Conservation (phyloP, 805 yeast species). For the Yarrowia divulgata region DNA sequence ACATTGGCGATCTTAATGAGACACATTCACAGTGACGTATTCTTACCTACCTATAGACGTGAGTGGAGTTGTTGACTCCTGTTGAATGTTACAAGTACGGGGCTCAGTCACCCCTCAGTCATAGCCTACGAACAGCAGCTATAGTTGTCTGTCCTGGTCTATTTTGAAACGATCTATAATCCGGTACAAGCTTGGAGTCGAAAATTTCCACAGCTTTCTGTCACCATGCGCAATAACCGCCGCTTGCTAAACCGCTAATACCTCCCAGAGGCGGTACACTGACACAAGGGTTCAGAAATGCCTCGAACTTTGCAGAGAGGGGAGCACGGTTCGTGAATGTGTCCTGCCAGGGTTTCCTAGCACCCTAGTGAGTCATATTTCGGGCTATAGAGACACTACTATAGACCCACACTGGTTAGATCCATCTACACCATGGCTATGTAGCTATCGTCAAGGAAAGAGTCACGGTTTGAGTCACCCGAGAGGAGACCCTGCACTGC, state of each 20-base stretch:
- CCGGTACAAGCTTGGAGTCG: too few relatives aligned
- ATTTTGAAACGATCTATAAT: neutral
- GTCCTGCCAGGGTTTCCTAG: too few relatives aligned
- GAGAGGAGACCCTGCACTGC: neutral
- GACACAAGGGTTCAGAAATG: neutral
- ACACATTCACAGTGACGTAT: neutral
- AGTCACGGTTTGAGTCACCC: slow-evolving; percentile 17
- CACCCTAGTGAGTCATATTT: too few relatives aligned
- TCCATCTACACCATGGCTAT: too few relatives aligned
- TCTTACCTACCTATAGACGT: neutral
- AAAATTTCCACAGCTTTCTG: neutral
- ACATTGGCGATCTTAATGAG: slow-evolving; percentile 3
- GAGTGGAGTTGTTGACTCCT: too few relatives aligned
- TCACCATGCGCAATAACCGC: slow-evolving; percentile 5
- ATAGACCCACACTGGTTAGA: too few relatives aligned
- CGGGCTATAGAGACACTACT: too few relatives aligned
- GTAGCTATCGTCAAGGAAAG: neutral
- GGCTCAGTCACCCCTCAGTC: too few relatives aligned
- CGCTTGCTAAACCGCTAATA: neutral
- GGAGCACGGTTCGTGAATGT: too few relatives aligned
- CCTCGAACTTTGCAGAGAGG: neutral
- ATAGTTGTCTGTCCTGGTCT: neutral
- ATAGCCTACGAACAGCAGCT: neutral
- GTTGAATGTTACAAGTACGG: too few relatives aligned
- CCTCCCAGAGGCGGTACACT: too few relatives aligned